Evolutionary conservation across 2,329 filamentous ascomycete species (phyloP).

Genomic region (Diaporthe helianthi): DNA sequence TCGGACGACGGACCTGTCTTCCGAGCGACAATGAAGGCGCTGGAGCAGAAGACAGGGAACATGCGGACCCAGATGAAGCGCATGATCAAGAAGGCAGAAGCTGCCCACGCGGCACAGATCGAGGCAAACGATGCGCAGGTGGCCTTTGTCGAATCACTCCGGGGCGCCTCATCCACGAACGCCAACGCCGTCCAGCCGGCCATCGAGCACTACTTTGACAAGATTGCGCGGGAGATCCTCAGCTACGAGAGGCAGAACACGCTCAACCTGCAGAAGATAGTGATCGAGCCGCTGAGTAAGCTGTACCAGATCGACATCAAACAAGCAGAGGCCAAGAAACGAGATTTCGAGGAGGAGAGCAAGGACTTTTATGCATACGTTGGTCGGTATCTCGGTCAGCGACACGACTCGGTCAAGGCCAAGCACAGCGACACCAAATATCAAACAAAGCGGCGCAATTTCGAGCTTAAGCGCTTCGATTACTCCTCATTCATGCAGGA

Average conservation of each 20-base stretch:
- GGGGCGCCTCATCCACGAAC: slow-evolving; percentile 88
- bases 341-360: slow-evolving; percentile 98
- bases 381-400: slow-evolving; percentile 92
- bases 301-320: slow-evolving; percentile 97
- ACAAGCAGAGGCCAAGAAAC: slow-evolving; percentile 94
- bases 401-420: slow-evolving; percentile 93
- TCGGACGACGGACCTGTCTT: slow-evolving; percentile 95
- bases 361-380: slow-evolving; percentile 98
- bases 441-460: slow-evolving; percentile 89
- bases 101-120: slow-evolving; percentile 78
- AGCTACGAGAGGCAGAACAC: slow-evolving; percentile 87
- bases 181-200: slow-evolving; percentile 97
- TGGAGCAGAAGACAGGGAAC: slow-evolving; percentile 95
- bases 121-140: slow-evolving; percentile 86
- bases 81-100: slow-evolving; percentile 91
- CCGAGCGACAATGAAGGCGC: slow-evolving; percentile 92
- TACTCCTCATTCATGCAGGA: slow-evolving; percentile 99
- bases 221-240: slow-evolving; percentile 90
- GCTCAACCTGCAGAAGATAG: slow-evolving; percentile 83
- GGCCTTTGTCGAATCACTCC: slow-evolving; percentile 83
- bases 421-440: slow-evolving; percentile 99
- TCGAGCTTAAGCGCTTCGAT: slow-evolving; percentile 97
- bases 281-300: slow-evolving; percentile 92
- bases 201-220: slow-evolving; percentile 97
- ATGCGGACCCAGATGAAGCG: slow-evolving; percentile 97